Evolutionary conservation across 1,284 basidiomycete genomes (phyloP), one percentile per base, ranked within the genome.

Genomic region (Ganoderma leucocontextum): DNA sequence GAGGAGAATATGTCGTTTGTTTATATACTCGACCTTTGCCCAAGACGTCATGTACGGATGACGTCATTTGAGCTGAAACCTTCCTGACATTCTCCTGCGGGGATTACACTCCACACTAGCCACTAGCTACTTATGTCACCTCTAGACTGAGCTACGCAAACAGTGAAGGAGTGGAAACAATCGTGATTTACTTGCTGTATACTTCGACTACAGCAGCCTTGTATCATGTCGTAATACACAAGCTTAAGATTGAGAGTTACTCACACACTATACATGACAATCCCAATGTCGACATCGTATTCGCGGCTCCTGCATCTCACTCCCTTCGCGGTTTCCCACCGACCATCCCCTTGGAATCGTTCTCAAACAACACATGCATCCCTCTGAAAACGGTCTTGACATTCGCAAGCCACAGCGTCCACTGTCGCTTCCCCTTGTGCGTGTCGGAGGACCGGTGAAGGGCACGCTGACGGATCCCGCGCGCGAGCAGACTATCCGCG

Each of bases 11-110:
- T 39, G 4, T 39, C 8, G 9, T 13, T 13, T 39, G 4, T n/a
- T 53, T 29, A 55, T 55, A 55, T 55, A 12, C 47, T 25, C 4
- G 47, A 25, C 22, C 22, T 49, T 22, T 49, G 47, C 10, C 22
- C 52, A 55, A 55, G 15, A 55, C 52, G 52, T 55, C 52, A 55
- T 55, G 29, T 33, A 19, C 29, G 29, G 39, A 55, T 55, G 52
- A 55, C 29, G 52, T 55, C 52, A 55, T 5, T 55, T 17, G 29
- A 15, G 15, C 25, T 12, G 25, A 29, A 29, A 29, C 29, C 29
- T 29, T 29, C 29, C 29, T 29, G 29, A 29, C 29, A 29, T 29
- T 29, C 29, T 29, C 29, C 29, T 29, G 1, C 29, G 2, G 1
- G 29, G 29, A 29, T 25, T 53, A 25, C 52, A 17, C 52, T 33